phyloP scores from a whole-genome alignment of 108 stramenopile species.

The Nannochloropsis granulata region DNA sequence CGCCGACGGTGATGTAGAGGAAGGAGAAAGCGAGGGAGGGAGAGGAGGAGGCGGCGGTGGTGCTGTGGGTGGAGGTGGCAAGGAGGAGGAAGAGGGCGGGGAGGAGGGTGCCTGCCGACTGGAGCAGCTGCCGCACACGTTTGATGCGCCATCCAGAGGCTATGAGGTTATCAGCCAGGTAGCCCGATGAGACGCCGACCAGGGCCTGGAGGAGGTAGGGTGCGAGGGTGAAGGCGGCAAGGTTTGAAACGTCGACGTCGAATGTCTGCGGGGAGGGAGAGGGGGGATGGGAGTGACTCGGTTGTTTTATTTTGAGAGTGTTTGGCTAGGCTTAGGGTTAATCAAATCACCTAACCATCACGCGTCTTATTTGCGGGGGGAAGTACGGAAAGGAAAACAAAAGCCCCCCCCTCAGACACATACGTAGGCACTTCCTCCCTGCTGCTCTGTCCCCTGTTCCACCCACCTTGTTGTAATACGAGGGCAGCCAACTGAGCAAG shows the following conservation, averaged over 20 bases:
- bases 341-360: background rate
- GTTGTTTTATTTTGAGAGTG: too few relatives aligned
- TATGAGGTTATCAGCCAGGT: background rate
- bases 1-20: background rate
- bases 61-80: background rate
- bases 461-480: background rate
- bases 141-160: constrained; percentile 1
- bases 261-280: constrained; percentile 3
- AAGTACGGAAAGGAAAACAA: background rate
- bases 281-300: too few relatives aligned
- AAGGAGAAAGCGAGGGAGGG: background rate
- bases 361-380: background rate
- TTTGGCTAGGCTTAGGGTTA: too few relatives aligned
- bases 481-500: constrained; percentile 6
- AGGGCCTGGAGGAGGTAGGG: constrained; percentile 15
- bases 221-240: background rate
- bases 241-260: background rate
- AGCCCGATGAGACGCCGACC: background rate
- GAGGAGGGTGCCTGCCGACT: constrained; percentile 1
- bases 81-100: constrained; percentile 2
- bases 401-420: too few relatives aligned
- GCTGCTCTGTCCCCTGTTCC: background rate
- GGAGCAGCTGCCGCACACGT: constrained; percentile 1
- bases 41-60: background rate
- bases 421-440: too few relatives aligned